These are phyloP conservation scores for Verbena officinalis DNA, from an alignment of 257 asterid genomes.

Conservation along the genomic window DNA sequence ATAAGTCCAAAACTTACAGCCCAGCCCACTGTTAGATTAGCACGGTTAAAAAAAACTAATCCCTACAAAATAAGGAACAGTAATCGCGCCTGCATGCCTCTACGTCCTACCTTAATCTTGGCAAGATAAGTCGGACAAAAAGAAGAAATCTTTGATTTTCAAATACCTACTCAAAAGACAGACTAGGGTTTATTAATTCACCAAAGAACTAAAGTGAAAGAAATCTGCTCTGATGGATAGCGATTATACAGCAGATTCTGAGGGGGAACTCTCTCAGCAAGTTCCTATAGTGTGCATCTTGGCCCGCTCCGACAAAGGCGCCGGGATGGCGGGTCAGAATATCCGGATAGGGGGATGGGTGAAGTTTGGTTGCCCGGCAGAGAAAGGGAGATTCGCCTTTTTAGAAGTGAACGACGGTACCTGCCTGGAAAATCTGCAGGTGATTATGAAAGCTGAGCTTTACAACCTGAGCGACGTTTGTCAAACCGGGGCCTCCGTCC, in stretches of 20 bases:
- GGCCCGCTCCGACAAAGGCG: conserved; percentile 71
- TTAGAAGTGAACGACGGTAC: conserved; percentile 88
- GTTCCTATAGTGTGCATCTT: conserved; percentile 69
- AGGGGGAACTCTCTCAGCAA: conserved; percentile 75
- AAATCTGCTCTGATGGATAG: conserved; percentile 27
- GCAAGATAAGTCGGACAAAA: too few species aligned
- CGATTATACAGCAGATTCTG: conserved; percentile 35
- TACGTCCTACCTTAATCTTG: too few species aligned
- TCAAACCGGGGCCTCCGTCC: conserved; percentile 80
- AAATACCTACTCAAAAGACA: too few species aligned
- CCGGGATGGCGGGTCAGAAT: conserved; percentile 66
- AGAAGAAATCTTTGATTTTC: too few species aligned
- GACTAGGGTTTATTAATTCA: too few species aligned
- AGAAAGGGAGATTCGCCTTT: conserved; percentile 79
- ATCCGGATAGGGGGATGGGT: conserved; percentile 92
- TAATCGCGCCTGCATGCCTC: too few species aligned
- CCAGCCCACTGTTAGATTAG: too few species aligned
- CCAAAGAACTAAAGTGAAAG: too few species aligned
- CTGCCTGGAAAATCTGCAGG: conserved; percentile 79
- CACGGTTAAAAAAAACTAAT: too few species aligned
- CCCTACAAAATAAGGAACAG: too few species aligned
- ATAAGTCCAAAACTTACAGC: too few species aligned
- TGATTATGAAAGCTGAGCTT: conserved; percentile 60
- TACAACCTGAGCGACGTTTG: conserved; percentile 68
- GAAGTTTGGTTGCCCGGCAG: conserved; percentile 86